These are phyloP conservation scores for Hyaloscypha bicolor DNA, from an alignment of 495 filamentous ascomycete genomes.

Conservation along the genomic window DNA sequence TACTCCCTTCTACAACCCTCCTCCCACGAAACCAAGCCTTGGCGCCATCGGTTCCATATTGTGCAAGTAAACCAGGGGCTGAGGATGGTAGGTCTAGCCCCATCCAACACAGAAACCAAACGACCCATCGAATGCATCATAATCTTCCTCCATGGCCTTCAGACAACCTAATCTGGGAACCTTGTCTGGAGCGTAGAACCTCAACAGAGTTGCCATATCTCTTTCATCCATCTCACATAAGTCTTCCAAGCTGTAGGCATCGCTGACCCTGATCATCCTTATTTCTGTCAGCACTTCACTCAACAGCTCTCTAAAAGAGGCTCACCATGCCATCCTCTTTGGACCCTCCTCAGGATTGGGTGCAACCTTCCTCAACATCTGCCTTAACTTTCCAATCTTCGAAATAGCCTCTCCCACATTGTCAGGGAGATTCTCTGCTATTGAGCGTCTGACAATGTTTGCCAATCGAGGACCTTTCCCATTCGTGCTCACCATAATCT, in stretches of 20 bases:
- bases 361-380: conserved; percentile 76
- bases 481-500: conserved; percentile 98
- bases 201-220: conserved; percentile 79
- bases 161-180: conserved; percentile 52
- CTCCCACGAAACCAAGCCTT: not conserved
- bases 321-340: conserved; percentile 89
- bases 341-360: conserved; percentile 72
- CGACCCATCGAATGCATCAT: conserved; percentile 57
- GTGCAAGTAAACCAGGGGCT: not conserved
- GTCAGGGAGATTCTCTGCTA: conserved; percentile 71
- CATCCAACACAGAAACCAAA: conserved; percentile 59
- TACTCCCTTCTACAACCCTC: not conserved
- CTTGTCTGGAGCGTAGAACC: conserved; percentile 61
- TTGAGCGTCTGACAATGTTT: conserved; percentile 80
- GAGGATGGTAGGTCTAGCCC: conserved; percentile 6
- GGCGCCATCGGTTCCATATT: not conserved
- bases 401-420: conserved; percentile 82
- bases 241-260: conserved; percentile 82
- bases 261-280: conserved; percentile 90
- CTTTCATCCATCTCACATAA: conserved; percentile 80
- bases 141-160: conserved; percentile 49
- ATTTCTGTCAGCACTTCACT: conserved; percentile 15
- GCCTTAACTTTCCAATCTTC: conserved; percentile 77
- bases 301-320: conserved; percentile 5
- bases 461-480: conserved; percentile 94